Evolutionary conservation across 2,329 filamentous ascomycete genomes (phyloP), one percentile per base, ranked within the genome.

Genomic region (Colletotrichum falcatum): DNA sequence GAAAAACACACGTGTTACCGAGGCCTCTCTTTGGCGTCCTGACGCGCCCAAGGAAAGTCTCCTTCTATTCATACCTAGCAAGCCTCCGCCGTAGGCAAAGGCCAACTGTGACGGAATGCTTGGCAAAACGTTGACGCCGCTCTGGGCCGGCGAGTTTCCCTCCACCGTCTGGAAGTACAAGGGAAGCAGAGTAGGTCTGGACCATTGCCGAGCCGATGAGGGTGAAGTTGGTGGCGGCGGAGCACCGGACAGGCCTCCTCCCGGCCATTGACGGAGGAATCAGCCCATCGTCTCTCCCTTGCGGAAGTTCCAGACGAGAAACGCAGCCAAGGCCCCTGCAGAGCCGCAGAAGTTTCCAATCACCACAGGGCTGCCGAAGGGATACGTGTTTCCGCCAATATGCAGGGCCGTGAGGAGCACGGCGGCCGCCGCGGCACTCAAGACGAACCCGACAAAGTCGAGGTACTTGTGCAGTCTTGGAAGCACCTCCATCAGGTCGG

Each of bases 201-300:
- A 74, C 44, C 64, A 63, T 70, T 0, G 67, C 58, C 16, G 64
- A 67, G 16, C 68, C 68, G 18, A 68, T 26, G 23, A 67, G 28
- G 1, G 64, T 49, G 75, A 84, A 85, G 76, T 81, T 85, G 37
- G 77, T 76, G 2, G 82, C 82, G 0, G 78, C 80, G 42, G 83
- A 79, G 74, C 83, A 79, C 46, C 65, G 62, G 6, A 78, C 70
- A 20, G 70, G 67, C 0, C 72, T 67, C 20, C 72, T 72, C 3
- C 62, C 62, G 8, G 75, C 44, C 65, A 78, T 70, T 0, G 71
- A 63, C 1, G 62, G 70, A 5, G 75, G 75, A 20, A 80, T 56
- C 44, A 79, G 68, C 1, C 75, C 77, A 3, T 72, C 69, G 6
- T 79, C 77, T 79, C 77, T 23, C 77, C 69, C 56, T 72, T 64